Evolutionary conservation across 371 early-diverging fungal genomes (phyloP), one percentile per base, ranked within the genome.

Genomic region (Mortierella polycephala): DNA sequence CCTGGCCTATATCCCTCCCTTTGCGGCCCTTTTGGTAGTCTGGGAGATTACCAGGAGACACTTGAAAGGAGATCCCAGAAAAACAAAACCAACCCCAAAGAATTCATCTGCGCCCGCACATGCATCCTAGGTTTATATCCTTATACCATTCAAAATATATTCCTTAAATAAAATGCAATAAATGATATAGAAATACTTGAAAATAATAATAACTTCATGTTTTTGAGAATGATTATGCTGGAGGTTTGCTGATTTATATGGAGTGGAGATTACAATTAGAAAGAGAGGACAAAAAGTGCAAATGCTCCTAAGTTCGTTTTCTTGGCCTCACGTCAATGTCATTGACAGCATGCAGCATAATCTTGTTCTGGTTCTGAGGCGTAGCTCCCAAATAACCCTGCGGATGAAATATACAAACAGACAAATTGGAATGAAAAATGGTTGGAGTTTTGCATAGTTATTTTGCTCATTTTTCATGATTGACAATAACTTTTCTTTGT

Each of bases 321-420:
- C 82, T 79, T 44, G 91, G 91, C 83, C 87, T 91, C 51, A 90
- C 84, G 41, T 93, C 93, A 42, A 81, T 83, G 13, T 92, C 90
- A 14, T 83, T 82, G 11, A 86, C 84, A 11, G 91, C 71, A 60
- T 92, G 90, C 64, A 93, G 72, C 81, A 88, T 83, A 61, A 93
- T 89, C 63, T 83, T 84, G 73, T 86, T 86, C 67, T 82, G 84
- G 56, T 59, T 76, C 41, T 66, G 64, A 21, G 67, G 16, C 23
- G 52, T 40, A 53, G 81, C 82, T 30, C 82, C 81, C 63, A 74
- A 68, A 75, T 84, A 84, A 21, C 87, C 96, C 85, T 95, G 60
- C 53, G 65, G 60, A 74, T 21, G 18, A 55, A 50, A 64, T 52
- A 21, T 18, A 18, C 7, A 57, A 50, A 13, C 40, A 68, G 14